Base-by-base conservation (phyloP, 1,284 basidiomycete genomes). In the Phlebopus sp. region DNA sequence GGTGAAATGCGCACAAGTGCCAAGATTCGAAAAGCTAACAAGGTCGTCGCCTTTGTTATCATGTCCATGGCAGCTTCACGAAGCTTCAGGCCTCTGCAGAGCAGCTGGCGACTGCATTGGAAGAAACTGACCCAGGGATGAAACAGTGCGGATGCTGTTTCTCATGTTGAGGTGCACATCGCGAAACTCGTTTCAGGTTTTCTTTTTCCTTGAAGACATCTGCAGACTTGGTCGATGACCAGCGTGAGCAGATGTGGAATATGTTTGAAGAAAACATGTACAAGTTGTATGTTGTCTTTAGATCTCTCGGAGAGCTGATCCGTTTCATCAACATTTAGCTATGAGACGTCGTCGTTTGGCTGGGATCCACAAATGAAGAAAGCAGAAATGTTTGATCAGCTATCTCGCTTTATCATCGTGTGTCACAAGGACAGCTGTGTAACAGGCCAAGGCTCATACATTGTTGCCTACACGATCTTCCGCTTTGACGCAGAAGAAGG, bases 401-500 rank as follows among this genome's bases (percentile, higher is more conserved):
- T 72, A 25, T 80, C 84, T 31, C 77, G 87, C 10, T 87, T 82
- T 58, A 60, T 89, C 39, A 50, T 86, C 14, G 69, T 76, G 17
- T 60, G 64, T 30, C 54, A 60, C 19, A 7, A 37, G 19, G 44
- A 56, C 15, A 44, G 55, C 14, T 37, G 13, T 10, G 39, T 23
- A 27, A 23, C 18, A 27, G 40, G 30, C 30, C 14, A 42, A 27
- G 14, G 42, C 27, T 31, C 49, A n/a, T 35, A 29, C n/a, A n/a
- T 77, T 1, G 37, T 75, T 14, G 87, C 78, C 1, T 90, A 79
- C 56, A 59, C 71, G 6, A 79, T 80, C 64, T 89, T 90, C 61
- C 79, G 86, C 2, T 90, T 90, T 51, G 87, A 88, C 47, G 61
- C 69, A 29, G 88, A 90, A 55, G 69, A 78, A 5, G 69, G 66